These are phyloP conservation scores for Funneliformis caledonium DNA, from an alignment of 371 early-diverging fungal genomes.

Conservation along the genomic window DNA sequence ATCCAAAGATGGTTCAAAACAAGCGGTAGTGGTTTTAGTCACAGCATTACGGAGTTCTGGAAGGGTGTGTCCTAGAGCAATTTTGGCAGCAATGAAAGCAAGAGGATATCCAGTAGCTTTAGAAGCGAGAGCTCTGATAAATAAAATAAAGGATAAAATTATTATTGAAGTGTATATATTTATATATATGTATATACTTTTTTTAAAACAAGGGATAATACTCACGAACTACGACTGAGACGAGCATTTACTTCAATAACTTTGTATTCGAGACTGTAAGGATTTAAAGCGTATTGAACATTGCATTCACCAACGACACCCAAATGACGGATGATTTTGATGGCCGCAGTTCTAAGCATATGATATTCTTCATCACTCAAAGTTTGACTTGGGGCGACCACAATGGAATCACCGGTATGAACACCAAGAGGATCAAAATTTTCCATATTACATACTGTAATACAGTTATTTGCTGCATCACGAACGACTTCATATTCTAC, in stretches of 20 bases:
- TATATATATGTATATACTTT: background rate
- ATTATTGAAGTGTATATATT: background rate
- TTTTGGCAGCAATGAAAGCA: slow-evolving; percentile 97
- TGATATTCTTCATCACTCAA: slow-evolving; percentile 94
- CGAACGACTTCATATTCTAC: slow-evolving; percentile 97
- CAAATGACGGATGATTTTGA: slow-evolving; percentile 78
- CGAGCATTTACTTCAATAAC: slow-evolving; percentile 98
- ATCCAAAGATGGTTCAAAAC: slow-evolving; percentile 95
- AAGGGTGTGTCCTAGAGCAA: slow-evolving; percentile 90
- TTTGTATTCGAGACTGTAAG: slow-evolving; percentile 88
- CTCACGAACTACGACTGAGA: slow-evolving; percentile 68
- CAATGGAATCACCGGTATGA: slow-evolving; percentile 97
- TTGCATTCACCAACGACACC: slow-evolving; percentile 98
- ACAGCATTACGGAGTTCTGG: slow-evolving; percentile 89
- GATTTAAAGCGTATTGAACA: slow-evolving; percentile 97
- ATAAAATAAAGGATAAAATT: background rate
- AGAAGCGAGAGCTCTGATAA: slow-evolving; percentile 83
- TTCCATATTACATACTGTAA: slow-evolving; percentile 98
- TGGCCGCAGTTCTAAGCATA: slow-evolving; percentile 84
- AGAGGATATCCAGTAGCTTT: slow-evolving; percentile 98
- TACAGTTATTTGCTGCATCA: slow-evolving; percentile 91
- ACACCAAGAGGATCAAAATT: slow-evolving; percentile 98
- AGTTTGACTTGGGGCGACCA: slow-evolving; percentile 95
- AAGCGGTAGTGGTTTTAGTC: slow-evolving; percentile 92
- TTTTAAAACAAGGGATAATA: background rate